phyloP scores from a whole-genome alignment of 768 basidiomycete genomes.

The Panaeolus cyanescens region DNA sequence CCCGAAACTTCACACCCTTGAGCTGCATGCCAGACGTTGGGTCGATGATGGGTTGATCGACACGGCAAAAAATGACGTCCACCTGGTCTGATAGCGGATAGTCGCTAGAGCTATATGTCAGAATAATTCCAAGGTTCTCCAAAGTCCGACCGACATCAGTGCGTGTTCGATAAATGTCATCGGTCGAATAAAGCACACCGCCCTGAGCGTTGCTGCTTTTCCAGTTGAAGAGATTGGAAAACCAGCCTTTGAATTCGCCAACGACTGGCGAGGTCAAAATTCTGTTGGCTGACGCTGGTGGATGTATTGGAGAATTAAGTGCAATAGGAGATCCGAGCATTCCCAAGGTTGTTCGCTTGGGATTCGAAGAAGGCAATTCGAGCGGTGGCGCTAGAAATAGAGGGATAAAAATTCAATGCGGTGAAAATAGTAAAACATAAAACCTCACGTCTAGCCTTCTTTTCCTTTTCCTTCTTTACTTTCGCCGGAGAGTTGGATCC shows the following conservation, averaged over 20 bases:
- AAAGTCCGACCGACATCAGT: slow-evolving; percentile 65
- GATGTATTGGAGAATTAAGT: slow-evolving; percentile 39
- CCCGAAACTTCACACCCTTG: slow-evolving; percentile 81
- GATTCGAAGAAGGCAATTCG: slow-evolving; percentile 48
- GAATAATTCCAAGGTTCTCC: slow-evolving; percentile 60
- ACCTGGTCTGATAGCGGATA: slow-evolving; percentile 12
- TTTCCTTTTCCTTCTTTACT: slow-evolving; percentile 51
- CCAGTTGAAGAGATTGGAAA: slow-evolving; percentile 95
- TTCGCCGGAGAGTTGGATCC: slow-evolving; percentile 23
- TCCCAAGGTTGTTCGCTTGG: slow-evolving; percentile 47
- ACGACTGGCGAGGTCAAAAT: slow-evolving; percentile 68
- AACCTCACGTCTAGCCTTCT: slow-evolving; percentile 55
- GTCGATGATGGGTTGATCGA: slow-evolving; percentile 51
- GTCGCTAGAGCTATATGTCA: slow-evolving; percentile 34
- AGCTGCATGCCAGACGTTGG: slow-evolving; percentile 46
- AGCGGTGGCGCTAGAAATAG: slow-evolving; percentile 51
- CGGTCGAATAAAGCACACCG: slow-evolving; percentile 54
- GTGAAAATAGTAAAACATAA: background rate
- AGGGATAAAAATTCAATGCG: slow-evolving; percentile 9
- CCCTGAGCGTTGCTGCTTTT: slow-evolving; percentile 52
- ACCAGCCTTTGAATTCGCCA: slow-evolving; percentile 90
- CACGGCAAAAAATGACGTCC: slow-evolving; percentile 43
- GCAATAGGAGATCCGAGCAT: slow-evolving; percentile 51
- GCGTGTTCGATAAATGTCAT: slow-evolving; percentile 62
- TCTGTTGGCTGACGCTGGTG: slow-evolving; percentile 30